Evolutionary conservation across 2,329 filamentous ascomycete genomes (phyloP).

Genomic region (Sclerotinia sclerotiorum): DNA sequence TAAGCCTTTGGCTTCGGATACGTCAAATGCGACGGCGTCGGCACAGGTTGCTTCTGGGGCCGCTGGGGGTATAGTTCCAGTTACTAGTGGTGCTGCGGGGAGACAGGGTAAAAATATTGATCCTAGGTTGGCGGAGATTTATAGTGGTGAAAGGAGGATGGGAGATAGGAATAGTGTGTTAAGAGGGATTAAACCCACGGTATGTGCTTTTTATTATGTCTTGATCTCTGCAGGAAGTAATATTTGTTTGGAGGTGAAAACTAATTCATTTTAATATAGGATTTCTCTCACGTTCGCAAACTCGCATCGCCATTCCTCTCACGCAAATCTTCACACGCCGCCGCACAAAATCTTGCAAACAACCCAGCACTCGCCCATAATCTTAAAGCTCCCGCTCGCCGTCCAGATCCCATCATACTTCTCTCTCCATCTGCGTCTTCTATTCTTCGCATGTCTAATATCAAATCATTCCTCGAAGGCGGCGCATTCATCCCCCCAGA

Average conservation of each 20-base stretch:
- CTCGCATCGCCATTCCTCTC: slow-evolving; percentile 75
- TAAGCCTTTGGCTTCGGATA: slow-evolving; percentile 72
- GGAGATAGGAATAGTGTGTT: slow-evolving; percentile 89
- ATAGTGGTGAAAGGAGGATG: slow-evolving; percentile 86
- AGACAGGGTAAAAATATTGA: slow-evolving; percentile 69
- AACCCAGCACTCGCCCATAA: slow-evolving; percentile 54
- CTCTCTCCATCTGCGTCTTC: slow-evolving; percentile 95
- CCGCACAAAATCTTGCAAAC: slow-evolving; percentile 40
- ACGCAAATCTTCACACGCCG: slow-evolving; percentile 51
- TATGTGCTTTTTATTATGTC: slow-evolving; percentile 46
- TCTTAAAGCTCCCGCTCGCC: slow-evolving; percentile 51
- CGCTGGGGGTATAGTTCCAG: slow-evolving; percentile 43
- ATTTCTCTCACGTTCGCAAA: slow-evolving; percentile 93
- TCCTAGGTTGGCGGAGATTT: slow-evolving; percentile 81
- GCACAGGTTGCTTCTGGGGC: slow-evolving; percentile 51
- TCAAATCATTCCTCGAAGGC: slow-evolving; percentile 87
- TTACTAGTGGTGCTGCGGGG: slow-evolving; percentile 47
- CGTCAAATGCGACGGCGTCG: slow-evolving; percentile 44
- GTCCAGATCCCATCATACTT: slow-evolving; percentile 86
- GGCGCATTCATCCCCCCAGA: slow-evolving; percentile 80
- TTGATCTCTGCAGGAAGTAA: neutral
- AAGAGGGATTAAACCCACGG: slow-evolving; percentile 83
- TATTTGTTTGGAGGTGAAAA: neutral
- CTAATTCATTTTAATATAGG: slow-evolving; percentile 51
- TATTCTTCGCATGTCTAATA: slow-evolving; percentile 90